These are phyloP conservation scores for Plasmodium yoelii DNA, from an alignment of 169 alveolate genomes.

Conservation along the genomic window DNA sequence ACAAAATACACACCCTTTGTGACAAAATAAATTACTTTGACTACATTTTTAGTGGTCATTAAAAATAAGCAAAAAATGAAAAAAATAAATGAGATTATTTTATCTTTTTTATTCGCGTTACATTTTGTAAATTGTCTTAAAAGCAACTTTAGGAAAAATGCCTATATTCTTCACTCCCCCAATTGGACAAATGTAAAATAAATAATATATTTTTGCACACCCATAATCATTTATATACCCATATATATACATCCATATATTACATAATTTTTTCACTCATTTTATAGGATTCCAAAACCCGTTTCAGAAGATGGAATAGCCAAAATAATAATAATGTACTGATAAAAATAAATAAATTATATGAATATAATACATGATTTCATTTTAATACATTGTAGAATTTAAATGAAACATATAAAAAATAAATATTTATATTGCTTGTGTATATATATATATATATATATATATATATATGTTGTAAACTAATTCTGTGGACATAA, in stretches of 20 bases:
- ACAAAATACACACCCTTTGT: no score
- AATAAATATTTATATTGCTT: background rate
- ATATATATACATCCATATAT: background rate
- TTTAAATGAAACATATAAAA: background rate
- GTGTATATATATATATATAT: conserved; percentile 5
- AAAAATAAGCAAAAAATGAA: conserved; percentile 42
- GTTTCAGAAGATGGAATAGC: conserved; percentile 73
- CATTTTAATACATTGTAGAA: no score
- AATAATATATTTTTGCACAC: background rate
- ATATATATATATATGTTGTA: conserved; percentile 5
- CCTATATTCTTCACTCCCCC: conserved; percentile 60
- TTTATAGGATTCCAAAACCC: conserved; percentile 35
- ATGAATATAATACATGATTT: background rate
- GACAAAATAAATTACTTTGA: no score
- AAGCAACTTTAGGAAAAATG: conserved; percentile 47
- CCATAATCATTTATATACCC: background rate
- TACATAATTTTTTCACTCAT: background rate
- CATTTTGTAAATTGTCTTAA: conserved; percentile 70
- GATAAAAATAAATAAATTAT: conserved; percentile 12
- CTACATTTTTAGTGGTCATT: background rate
- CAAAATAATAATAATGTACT: conserved; percentile 64
- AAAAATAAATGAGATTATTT: conserved; percentile 33
- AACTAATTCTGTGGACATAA: background rate
- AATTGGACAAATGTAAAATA: conserved; percentile 43
- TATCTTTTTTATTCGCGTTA: conserved; percentile 16